Evolutionary conservation across 495 filamentous ascomycete species (phyloP).

Genomic region (Penicillium chermesinum): DNA sequence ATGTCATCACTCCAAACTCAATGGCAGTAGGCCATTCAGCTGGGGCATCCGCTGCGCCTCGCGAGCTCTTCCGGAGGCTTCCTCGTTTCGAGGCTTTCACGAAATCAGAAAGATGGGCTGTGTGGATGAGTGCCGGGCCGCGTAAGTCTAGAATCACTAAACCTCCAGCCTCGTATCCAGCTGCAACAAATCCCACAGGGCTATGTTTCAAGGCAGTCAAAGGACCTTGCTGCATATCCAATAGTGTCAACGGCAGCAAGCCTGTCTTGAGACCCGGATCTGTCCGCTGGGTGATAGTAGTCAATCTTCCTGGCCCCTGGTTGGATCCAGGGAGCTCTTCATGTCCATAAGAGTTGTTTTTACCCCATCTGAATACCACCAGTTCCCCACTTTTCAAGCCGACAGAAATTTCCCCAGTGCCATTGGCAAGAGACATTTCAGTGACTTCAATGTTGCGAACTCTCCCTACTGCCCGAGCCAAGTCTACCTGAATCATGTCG

Average conservation of each 20-base stretch:
- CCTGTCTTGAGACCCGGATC: slow-evolving; percentile 81
- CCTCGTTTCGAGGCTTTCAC: slow-evolving; percentile 61
- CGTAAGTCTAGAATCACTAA: slow-evolving; percentile 79
- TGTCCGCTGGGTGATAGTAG: slow-evolving; percentile 64
- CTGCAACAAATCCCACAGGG: slow-evolving; percentile 85
- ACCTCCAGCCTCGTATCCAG: slow-evolving; percentile 74
- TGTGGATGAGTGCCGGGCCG: slow-evolving; percentile 83
- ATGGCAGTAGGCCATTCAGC: slow-evolving; percentile 70
- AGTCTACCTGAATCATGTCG: slow-evolving; percentile 74
- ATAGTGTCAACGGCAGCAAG: slow-evolving; percentile 69
- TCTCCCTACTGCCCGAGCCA: slow-evolving; percentile 75
- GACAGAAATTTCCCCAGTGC: slow-evolving; percentile 75
- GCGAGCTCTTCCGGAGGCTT: slow-evolving; percentile 53
- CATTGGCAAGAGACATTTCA: slow-evolving; percentile 67
- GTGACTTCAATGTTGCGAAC: slow-evolving; percentile 73
- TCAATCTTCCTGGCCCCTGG: slow-evolving; percentile 53
- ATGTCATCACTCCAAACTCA: slow-evolving; percentile 89
- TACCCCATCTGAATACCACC: slow-evolving; percentile 80
- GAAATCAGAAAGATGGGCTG: slow-evolving; percentile 60
- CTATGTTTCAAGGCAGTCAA: slow-evolving; percentile 76
- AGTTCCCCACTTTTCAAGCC: slow-evolving; percentile 79
- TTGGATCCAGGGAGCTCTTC: slow-evolving; percentile 52
- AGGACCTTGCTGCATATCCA: slow-evolving; percentile 75
- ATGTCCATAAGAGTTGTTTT: slow-evolving; percentile 59
- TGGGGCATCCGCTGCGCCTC: slow-evolving; percentile 39